Evolutionary conservation across 139 green algal species (phyloP).

Genomic region (Chlamydomonas applanata): DNA sequence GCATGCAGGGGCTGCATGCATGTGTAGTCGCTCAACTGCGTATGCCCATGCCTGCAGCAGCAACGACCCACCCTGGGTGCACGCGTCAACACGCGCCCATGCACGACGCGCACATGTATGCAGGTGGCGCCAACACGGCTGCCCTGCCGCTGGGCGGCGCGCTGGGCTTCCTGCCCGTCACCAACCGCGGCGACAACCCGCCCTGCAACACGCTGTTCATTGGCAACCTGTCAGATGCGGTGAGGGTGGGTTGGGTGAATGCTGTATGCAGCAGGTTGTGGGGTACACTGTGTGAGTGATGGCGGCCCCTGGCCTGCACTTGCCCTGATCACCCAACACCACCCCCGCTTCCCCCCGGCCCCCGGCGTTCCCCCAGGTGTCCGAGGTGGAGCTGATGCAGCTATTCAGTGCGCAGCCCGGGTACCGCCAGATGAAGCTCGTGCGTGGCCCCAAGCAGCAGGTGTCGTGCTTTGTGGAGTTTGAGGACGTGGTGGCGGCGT

Average conservation of each 20-base stretch:
- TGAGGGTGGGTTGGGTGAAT: conserved; percentile 23
- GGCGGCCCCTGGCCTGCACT: too few relatives aligned
- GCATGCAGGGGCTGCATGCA: too few relatives aligned
- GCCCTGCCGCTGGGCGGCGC: neutral
- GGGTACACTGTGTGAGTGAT: neutral
- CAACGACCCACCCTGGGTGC: too few relatives aligned
- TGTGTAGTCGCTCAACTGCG: too few relatives aligned
- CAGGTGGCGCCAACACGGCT: too few relatives aligned
- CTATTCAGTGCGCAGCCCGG: conserved; percentile 48
- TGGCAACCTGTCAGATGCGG: conserved; percentile 70
- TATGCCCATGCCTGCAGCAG: too few relatives aligned
- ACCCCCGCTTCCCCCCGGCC: too few relatives aligned
- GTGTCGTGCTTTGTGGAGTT: conserved; percentile 85
- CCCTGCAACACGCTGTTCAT: conserved; percentile 96
- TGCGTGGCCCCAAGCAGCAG: conserved; percentile 46
- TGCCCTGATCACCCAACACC: too few relatives aligned
- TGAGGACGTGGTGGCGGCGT: conserved; percentile 62
- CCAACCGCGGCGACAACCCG: conserved; percentile 85
- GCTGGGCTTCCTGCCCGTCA: conserved; percentile 57
- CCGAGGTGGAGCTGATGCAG: conserved; percentile 44
- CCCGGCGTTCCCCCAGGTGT: too few relatives aligned
- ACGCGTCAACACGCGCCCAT: too few relatives aligned
- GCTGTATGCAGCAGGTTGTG: too few relatives aligned
- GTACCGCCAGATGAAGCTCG: conserved; percentile 82
- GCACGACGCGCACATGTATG: too few relatives aligned